phyloP scores from a whole-genome alignment of 2,329 filamentous ascomycete genomes.

The Aspergillus sp. region DNA sequence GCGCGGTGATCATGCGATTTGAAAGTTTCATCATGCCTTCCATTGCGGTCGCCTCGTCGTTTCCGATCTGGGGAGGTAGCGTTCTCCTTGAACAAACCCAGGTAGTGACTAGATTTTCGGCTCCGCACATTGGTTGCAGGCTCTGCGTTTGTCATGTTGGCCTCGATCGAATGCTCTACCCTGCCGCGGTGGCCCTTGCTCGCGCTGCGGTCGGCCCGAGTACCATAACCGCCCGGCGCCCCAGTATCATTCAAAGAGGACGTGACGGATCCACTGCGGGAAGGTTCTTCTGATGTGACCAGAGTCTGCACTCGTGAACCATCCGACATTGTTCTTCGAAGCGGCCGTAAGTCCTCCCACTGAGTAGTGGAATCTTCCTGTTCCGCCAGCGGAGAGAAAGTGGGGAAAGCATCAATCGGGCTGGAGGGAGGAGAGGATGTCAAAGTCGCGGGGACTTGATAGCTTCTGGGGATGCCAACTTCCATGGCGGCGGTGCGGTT shows the following conservation, averaged over 20 bases:
- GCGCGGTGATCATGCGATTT: neutral
- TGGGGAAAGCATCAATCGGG: slow-evolving; percentile 17
- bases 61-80: slow-evolving; percentile 46
- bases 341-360: slow-evolving; percentile 12
- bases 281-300: slow-evolving; percentile 12
- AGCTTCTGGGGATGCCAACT: slow-evolving; percentile 26
- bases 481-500: slow-evolving; percentile 25
- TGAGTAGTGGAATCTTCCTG: slow-evolving; percentile 10
- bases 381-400: slow-evolving; percentile 16
- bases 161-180: slow-evolving; percentile 55
- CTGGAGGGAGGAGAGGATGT: slow-evolving; percentile 18
- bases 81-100: slow-evolving; percentile 57
- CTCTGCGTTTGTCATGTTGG: slow-evolving; percentile 51
- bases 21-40: slow-evolving; percentile 23
- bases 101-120: slow-evolving; percentile 56
- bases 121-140: slow-evolving; percentile 47
- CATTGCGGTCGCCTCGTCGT: slow-evolving; percentile 37
- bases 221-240: neutral
- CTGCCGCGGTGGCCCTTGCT: slow-evolving; percentile 37
- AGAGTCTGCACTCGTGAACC: slow-evolving; percentile 13
- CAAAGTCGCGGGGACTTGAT: slow-evolving; percentile 17
- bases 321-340: slow-evolving; percentile 15
- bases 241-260: neutral
- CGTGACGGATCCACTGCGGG: neutral
- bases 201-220: slow-evolving; percentile 25